Percentiles rank a stretch among this genome's conserved stretches.
Evolutionary conservation across 2,329 filamentous ascomycete species (phyloP).

Genomic region (Aspergillus jensenii): DNA sequence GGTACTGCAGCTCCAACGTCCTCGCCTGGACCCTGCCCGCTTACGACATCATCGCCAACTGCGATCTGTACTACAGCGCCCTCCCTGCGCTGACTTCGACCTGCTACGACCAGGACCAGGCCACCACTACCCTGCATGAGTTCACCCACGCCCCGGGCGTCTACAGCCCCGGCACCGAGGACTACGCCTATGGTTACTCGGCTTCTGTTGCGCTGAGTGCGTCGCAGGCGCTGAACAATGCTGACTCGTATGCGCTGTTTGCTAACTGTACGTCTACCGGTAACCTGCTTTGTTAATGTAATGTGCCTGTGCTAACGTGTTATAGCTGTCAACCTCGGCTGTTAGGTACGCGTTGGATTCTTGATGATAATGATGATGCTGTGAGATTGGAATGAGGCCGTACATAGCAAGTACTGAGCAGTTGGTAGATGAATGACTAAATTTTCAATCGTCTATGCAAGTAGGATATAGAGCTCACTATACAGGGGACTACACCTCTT

Average conservation of each 20-base stretch:
- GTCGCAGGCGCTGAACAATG: slow-evolving; percentile 58
- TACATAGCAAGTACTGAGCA: neutral
- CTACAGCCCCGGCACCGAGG: slow-evolving; percentile 56
- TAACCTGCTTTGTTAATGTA: neutral
- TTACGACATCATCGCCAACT: slow-evolving; percentile 60
- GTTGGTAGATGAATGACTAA: neutral
- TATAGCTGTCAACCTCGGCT: neutral
- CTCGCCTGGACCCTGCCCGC: slow-evolving; percentile 63
- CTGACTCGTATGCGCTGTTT: slow-evolving; percentile 61
- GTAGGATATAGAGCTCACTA: too few relatives aligned
- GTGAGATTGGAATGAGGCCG: neutral
- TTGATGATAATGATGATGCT: neutral
- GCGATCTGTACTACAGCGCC: slow-evolving; percentile 55
- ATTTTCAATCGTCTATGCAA: too few relatives aligned
- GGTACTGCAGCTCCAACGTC: slow-evolving; percentile 52
- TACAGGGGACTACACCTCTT: too few relatives aligned
- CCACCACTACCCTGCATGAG: slow-evolving; percentile 66
- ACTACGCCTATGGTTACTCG: slow-evolving; percentile 60
- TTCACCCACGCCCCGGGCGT: slow-evolving; percentile 60
- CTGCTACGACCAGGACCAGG: slow-evolving; percentile 67
- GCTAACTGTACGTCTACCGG: slow-evolving; percentile 37
- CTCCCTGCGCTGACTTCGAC: slow-evolving; percentile 50
- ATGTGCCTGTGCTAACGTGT: neutral
- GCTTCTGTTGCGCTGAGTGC: slow-evolving; percentile 47
- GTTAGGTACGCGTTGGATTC: neutral